phyloP scores from a whole-genome alignment of 257 asterid genomes.

The Nyctanthes arbortristis region DNA sequence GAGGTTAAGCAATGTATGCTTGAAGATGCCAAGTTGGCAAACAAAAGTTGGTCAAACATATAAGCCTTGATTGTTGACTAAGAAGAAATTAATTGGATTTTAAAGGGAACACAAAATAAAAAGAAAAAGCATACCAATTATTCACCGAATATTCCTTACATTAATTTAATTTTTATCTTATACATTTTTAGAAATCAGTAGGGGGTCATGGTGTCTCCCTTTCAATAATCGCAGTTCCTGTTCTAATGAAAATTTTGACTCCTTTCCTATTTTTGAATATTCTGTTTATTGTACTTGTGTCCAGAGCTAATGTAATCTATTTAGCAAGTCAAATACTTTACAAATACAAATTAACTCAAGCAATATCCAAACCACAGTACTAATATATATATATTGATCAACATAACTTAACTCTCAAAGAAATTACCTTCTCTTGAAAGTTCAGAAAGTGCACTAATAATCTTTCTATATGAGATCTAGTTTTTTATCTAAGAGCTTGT shows the following conservation, averaged over 20 bases:
- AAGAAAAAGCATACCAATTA: slow-evolving; percentile 25
- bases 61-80: slow-evolving; percentile 13
- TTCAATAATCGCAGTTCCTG: slow-evolving; percentile 26
- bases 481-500: too few species aligned
- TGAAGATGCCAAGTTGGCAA: not conserved
- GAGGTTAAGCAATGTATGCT: not conserved
- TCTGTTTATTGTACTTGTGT: slow-evolving; percentile 55
- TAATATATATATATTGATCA: not conserved
- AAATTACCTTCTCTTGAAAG: not conserved
- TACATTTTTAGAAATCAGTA: slow-evolving; percentile 37
- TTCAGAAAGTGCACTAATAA: too few species aligned
- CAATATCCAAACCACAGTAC: too few species aligned
- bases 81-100: slow-evolving; percentile 34
- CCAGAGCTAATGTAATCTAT: slow-evolving; percentile 35
- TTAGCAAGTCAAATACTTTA: slow-evolving; percentile 37
- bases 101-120: slow-evolving; percentile 26
- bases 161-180: slow-evolving; percentile 24
- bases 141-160: slow-evolving; percentile 47
- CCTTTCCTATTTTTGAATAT: slow-evolving; percentile 66
- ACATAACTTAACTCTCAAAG: not conserved
- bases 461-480: not conserved
- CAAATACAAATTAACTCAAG: not conserved
- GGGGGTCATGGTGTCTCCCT: slow-evolving; percentile 35
- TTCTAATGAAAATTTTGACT: slow-evolving; percentile 47
- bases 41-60: not conserved